Evolutionary conservation across 202 grass and related monocot genomes (phyloP), one percentile per base, ranked within the genome.

Genomic region (Eragrostis tef): DNA sequence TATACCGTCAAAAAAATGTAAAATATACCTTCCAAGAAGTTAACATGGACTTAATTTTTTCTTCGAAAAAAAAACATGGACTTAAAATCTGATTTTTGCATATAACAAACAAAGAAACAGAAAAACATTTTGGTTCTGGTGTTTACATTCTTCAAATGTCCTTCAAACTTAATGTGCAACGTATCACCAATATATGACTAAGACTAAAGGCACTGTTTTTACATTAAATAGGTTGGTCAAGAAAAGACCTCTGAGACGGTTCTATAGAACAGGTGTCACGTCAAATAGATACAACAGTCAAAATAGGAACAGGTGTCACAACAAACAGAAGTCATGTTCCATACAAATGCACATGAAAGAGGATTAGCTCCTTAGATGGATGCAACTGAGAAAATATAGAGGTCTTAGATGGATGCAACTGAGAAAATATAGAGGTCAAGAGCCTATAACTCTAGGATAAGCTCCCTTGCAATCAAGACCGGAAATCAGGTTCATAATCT

Each of bases 111-210:
- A 26, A 78, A 71, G 7, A 21, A 51, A 50, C 0, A 19, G 10
- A 6, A 68, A 11, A 68, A 2, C 63, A 69, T 70, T 45, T 69
- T 19, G 66, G 73, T 67, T 78, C 22, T 21, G 16, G 16, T 73
- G 10, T 64, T 29, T 17, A 66, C 17, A 57, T 73, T 54, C 25
- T 71, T 71, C 61, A 61, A 6, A 83, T 16, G 71, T 71, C 6
- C 58, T 71, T 76, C 72, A 85, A 2, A 8, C 27, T 85, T 76
- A 85, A 29, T 73, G 81, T 6, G 15, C 50, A n/a, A 71, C 58
- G 29, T 70, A 58, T 76, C 46, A 71, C 7, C 8, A 64, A 81
- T 0, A 68, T 0, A 81, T 42, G 16, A 78, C 44, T 22, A 47
- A 31, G 24, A 41, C 19, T 22, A 75, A 81, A 27, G 15, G 19